Percentiles rank a stretch among this genome's conserved stretches.
Conservation (phyloP, 73 alveolate species). For the Paramecium sexaurelia region DNA sequence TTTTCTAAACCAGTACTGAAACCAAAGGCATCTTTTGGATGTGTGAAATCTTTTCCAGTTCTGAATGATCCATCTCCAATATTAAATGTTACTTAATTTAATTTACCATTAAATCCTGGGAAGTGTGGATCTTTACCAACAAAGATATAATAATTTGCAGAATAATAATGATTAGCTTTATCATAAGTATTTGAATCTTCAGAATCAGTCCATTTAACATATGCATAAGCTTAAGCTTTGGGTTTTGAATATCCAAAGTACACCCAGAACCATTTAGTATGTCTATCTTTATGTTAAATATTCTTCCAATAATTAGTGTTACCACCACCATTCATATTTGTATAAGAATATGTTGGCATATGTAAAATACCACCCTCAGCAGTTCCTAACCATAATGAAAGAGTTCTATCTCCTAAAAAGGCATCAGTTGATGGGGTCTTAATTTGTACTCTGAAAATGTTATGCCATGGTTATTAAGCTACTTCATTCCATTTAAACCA, state of each 20-base stretch:
- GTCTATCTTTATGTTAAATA: slow-evolving; percentile 36
- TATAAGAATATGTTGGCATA: slow-evolving; percentile 35
- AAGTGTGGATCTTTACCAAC: slow-evolving; percentile 47
- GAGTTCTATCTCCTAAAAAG: slow-evolving; percentile 47
- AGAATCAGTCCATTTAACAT: slow-evolving; percentile 39
- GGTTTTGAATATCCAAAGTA: slow-evolving; percentile 53
- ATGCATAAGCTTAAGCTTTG: slow-evolving; percentile 24
- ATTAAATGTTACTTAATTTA: not conserved
- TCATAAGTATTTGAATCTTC: slow-evolving; percentile 48
- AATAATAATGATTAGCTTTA: slow-evolving; percentile 36
- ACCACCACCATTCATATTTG: slow-evolving; percentile 52
- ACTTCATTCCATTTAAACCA: slow-evolving; percentile 46
- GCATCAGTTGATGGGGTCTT: slow-evolving; percentile 57
- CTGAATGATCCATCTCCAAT: slow-evolving; percentile 36
- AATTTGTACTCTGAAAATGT: slow-evolving; percentile 51
- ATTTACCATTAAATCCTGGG: slow-evolving; percentile 40
- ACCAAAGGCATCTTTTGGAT: slow-evolving; percentile 35
- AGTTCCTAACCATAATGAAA: not conserved
- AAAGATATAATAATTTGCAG: not conserved
- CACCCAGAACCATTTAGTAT: slow-evolving; percentile 12
- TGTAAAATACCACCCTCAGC: slow-evolving; percentile 46
- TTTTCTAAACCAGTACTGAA: slow-evolving; percentile 12
- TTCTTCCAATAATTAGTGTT: slow-evolving; percentile 19
- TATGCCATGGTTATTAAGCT: slow-evolving; percentile 62
- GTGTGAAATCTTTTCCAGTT: slow-evolving; percentile 43